Base-by-base conservation (phyloP, 192 early-diverging fungal species). In the Paraglomus brasilianum region DNA sequence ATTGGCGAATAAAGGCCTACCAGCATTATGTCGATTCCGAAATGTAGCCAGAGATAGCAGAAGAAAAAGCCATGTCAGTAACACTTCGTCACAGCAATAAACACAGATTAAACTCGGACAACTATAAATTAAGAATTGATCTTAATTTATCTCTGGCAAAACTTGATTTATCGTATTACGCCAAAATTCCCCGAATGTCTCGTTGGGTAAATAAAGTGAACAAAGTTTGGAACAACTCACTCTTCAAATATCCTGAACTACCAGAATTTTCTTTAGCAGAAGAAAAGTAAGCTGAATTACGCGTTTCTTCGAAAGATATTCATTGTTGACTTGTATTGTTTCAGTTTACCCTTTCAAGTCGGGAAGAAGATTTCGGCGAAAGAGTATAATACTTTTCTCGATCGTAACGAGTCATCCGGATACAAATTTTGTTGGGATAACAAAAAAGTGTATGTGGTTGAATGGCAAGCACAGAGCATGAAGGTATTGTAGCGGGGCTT, bases 51-150 rank as follows among this genome's bases (percentile, higher is more conserved):
- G 48, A 51, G 17, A 19, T 52, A 66, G 64, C 64, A 8, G 64
- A 66, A 66, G 21, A 66, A 66, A 66, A 30, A 11, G 49, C 48
- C 39, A 66, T 66, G 64, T n/a, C n/a, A 52, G 9, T 56, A 15
- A 53, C 9, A 6, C 52, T 53, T n/a, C n/a, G n/a, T n/a, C n/a
- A n/a, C n/a, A n/a, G n/a, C n/a, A n/a, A n/a, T n/a, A n/a, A n/a
- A n/a, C n/a, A n/a, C n/a, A n/a, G n/a, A n/a, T n/a, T n/a, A n/a
- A n/a, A n/a, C n/a, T n/a, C n/a, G n/a, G n/a, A n/a, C n/a, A n/a
- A n/a, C n/a, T n/a, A n/a, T n/a, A n/a, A n/a, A n/a, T n/a, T n/a
- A n/a, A n/a, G n/a, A n/a, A n/a, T n/a, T n/a, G n/a, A n/a, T n/a
- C n/a, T n/a, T n/a, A n/a, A n/a, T n/a, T n/a, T n/a, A n/a, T n/a